These are phyloP conservation scores for Eimeria falciformis DNA, from an alignment of 169 alveolate genomes.

Conservation along the genomic window DNA sequence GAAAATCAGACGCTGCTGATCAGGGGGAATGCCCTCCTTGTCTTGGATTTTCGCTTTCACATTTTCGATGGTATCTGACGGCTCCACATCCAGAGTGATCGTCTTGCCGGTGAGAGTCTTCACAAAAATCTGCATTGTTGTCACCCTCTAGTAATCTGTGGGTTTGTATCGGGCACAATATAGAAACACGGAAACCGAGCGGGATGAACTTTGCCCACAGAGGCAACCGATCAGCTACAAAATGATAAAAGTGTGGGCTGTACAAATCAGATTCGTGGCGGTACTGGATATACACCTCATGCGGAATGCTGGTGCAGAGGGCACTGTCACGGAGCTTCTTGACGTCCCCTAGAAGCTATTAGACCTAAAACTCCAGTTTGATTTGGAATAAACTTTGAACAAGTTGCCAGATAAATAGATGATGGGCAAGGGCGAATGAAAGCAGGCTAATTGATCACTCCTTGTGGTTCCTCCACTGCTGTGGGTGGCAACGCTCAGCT, in stretches of 20 bases:
- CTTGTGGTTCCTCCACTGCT: slow-evolving; percentile 28
- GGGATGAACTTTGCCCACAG: slow-evolving; percentile 10
- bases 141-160: not conserved
- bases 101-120: slow-evolving; percentile 98
- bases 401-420: not conserved
- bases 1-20: slow-evolving; percentile 98
- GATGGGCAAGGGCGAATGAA: not conserved
- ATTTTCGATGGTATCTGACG: slow-evolving; percentile 96
- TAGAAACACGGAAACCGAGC: not conserved
- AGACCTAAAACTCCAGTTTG: not conserved
- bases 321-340: slow-evolving; percentile 23
- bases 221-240: slow-evolving; percentile 6
- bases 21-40: slow-evolving; percentile 96
- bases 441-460: slow-evolving; percentile 33
- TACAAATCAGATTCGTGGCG: not conserved
- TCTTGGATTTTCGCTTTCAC: slow-evolving; percentile 86
- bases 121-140: slow-evolving; percentile 95
- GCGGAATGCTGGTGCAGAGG: slow-evolving; percentile 56
- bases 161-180: not conserved
- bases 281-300: slow-evolving; percentile 61
- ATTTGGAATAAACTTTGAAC: slow-evolving; percentile 16
- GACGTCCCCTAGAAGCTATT: slow-evolving; percentile 18
- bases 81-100: slow-evolving; percentile 97
- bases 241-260: slow-evolving; percentile 49
- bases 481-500: slow-evolving; percentile 67